Conservation (phyloP, 2,329 filamentous ascomycete species). For the Scortechinia acanthostroma region DNA sequence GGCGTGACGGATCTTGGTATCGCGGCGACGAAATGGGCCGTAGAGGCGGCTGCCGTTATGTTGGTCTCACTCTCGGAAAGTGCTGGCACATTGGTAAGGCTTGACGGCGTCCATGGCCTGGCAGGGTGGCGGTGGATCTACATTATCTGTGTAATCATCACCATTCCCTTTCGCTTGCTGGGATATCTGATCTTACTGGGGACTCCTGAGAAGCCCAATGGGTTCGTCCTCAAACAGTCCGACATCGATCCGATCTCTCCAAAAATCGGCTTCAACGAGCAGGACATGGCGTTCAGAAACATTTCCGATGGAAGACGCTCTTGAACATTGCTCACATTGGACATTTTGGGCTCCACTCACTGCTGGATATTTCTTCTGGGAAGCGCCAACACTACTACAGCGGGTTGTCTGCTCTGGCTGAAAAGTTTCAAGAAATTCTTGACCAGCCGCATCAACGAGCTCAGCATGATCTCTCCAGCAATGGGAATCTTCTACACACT, state of each 20-base stretch:
- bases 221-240: constrained; percentile 29
- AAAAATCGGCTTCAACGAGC: constrained; percentile 31
- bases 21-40: constrained; percentile 35
- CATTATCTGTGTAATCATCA: constrained; percentile 42
- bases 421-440: constrained; percentile 42
- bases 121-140: constrained; percentile 50
- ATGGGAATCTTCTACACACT: constrained; percentile 49
- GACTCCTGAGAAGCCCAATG: constrained; percentile 38
- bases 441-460: constrained; percentile 35
- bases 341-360: constrained; percentile 40
- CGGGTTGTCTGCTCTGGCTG: constrained; percentile 47
- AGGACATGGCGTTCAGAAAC: constrained; percentile 28
- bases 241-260: constrained; percentile 34
- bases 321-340: constrained; percentile 27
- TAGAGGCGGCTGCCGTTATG: constrained; percentile 41
- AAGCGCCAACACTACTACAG: constrained; percentile 34
- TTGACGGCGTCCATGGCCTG: constrained; percentile 33
- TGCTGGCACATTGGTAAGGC: constrained; percentile 25
- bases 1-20: constrained; percentile 42
- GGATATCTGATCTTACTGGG: constrained; percentile 43
- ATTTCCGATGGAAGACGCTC: constrained; percentile 13
- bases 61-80: constrained; percentile 39
- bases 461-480: constrained; percentile 41
- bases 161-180: constrained; percentile 40
- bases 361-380: constrained; percentile 50